Base-by-base conservation (phyloP, 768 basidiomycete species). In the Tylopilus rubrobrunneus region DNA sequence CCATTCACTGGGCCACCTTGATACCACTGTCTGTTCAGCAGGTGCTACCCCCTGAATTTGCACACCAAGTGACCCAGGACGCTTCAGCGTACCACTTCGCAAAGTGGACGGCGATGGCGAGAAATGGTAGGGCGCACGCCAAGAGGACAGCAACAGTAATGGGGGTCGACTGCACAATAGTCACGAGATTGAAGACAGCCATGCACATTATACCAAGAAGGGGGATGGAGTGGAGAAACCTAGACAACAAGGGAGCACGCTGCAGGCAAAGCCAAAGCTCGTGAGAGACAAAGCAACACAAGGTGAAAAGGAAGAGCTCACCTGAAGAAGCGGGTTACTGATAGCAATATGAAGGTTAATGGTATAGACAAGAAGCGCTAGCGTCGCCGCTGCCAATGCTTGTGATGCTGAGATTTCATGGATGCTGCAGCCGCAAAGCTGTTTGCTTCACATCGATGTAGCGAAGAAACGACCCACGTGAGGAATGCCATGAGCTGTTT, bases 311-410 rank as follows among this genome's bases (percentile, higher is more conserved):
- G 8, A 41, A 33, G 43, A 17, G 1, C 50, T 56, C 56, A 63
- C 69, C 14, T 29, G 58, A 31, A 68, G 55, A 31, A 61, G 56
- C 9, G 49, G 51, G n/a, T 31, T 45, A 21, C 58, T 58, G 45
- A 57, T 41, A 21, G 49, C 55, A 45, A 63, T 48, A 33, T 71
- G 60, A 53, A 69, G 61, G 34, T 61, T 69, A 42, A 71, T 60
- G 2, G 68, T 69, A 31, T 71, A 67, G 5, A 69, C 46, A 27
- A 69, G 42, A 28, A 71, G 63, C 14, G 57, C 57, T 21, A 69
- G 55, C 5, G 69, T 67, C 33, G 53, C 46, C 14, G 61, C 53
- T 37, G 36, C 56, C 6, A 69, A 44, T 15, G 36, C 48, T 3
- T 34, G 44, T 3, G 65, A 63, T n/a, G 59, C 56, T 27, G 62